Conservation (phyloP, 257 asterid genomes). For the Solanum gracilifrons region DNA sequence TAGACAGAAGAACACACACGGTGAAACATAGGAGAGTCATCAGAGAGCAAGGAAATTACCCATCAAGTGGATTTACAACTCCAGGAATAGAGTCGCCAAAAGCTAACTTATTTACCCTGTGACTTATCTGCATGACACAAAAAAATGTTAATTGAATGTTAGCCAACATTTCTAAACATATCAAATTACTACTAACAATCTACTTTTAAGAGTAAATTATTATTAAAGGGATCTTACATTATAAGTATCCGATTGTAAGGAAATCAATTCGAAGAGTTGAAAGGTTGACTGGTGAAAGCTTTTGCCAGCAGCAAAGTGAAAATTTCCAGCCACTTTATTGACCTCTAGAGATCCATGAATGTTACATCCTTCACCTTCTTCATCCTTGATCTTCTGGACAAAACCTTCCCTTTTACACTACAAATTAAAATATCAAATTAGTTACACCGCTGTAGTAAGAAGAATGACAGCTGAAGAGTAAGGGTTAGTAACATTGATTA, state of each 20-base stretch:
- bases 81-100: slow-evolving; percentile 93
- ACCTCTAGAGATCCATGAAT: slow-evolving; percentile 95
- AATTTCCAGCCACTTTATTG: slow-evolving; percentile 95
- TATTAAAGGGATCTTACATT: slow-evolving; percentile 40
- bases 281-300: slow-evolving; percentile 58
- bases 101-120: slow-evolving; percentile 72
- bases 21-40: background rate
- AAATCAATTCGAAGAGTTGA: slow-evolving; percentile 53
- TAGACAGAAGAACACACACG: background rate
- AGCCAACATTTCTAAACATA: background rate
- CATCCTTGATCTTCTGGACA: slow-evolving; percentile 75
- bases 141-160: background rate
- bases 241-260: slow-evolving; percentile 50
- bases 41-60: slow-evolving; percentile 39
- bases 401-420: slow-evolving; percentile 95
- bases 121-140: slow-evolving; percentile 69
- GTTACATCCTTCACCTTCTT: slow-evolving; percentile 97
- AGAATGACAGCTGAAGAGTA: background rate
- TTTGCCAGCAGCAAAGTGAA: slow-evolving; percentile 83
- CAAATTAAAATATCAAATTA: background rate
- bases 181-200: background rate
- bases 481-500: background rate
- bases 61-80: slow-evolving; percentile 81
- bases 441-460: background rate
- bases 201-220: background rate